Evolutionary conservation across 768 basidiomycete species (phyloP), one percentile per base, ranked within the genome.

Genomic region (Austroboletus eburneus): DNA sequence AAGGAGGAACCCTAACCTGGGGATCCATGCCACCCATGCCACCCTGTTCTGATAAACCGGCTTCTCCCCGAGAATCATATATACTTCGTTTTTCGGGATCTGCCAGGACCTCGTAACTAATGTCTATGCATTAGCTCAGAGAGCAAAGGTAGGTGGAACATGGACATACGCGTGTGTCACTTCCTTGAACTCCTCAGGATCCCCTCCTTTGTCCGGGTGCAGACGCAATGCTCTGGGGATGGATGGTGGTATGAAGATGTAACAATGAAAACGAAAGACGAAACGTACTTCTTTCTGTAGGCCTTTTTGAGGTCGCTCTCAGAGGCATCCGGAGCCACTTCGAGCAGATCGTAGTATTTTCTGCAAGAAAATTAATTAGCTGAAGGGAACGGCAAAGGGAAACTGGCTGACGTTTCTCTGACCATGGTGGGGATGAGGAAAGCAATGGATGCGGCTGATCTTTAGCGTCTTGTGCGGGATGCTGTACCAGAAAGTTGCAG

Each of bases 1-100:
- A 18, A 25, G 16, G 29, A 29, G 42, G 27, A 29, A 8, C n/a
- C 65, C 80, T 46, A 56, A 85, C 87, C 72, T 95, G 91, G 3
- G 96, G 89, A 69, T 98, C 94, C 91, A 97, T 95, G 42, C 91
- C 91, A 43, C 89, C 88, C 83, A 90, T 88, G 23, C 90, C 89
- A 41, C 91, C 91, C 50, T 82, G 80, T 61, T 91, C 89, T 42
- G 78, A 81, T 23, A 94, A 68, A 39, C 93, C 95, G 51, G 92
- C 92, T 67, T 98, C 94, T 49, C 96, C 96, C 44, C 85, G 81
- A 43, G 86, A 70, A 73, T 98, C 94, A 62, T 99, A 98, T 50
- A 88, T 67, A 52, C 70, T 72, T 42, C 89, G 81, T 59, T 84
- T 90, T 52, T 91, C 83, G 10, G 85, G 68, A 64, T 98, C 95